These are phyloP conservation scores for Waltergamsia citrina DNA, from an alignment of 2,329 filamentous ascomycete genomes.

Conservation along the genomic window DNA sequence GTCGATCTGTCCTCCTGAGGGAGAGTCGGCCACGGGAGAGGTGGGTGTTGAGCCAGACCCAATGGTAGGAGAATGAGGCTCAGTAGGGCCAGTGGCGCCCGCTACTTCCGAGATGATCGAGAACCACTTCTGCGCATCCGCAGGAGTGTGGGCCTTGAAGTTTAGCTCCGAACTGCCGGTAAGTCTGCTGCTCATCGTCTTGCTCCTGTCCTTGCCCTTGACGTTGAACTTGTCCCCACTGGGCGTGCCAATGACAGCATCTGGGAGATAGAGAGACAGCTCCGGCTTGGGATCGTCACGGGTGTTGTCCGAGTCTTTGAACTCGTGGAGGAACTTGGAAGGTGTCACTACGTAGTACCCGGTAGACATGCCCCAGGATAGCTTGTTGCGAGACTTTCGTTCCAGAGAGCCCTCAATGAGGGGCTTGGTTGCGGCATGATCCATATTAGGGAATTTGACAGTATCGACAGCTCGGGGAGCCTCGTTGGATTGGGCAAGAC, in stretches of 20 bases:
- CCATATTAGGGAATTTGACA: constrained; percentile 81
- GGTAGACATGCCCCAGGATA: constrained; percentile 65
- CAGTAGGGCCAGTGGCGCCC: constrained; percentile 34
- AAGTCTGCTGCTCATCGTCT: constrained; percentile 72
- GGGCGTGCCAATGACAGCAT: constrained; percentile 66
- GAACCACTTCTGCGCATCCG: constrained; percentile 80
- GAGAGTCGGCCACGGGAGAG: constrained; percentile 12
- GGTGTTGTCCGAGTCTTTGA: constrained; percentile 77
- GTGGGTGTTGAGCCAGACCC: constrained; percentile 16
- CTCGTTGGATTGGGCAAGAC: constrained; percentile 69
- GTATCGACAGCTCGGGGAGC: constrained; percentile 64
- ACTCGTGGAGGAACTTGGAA: constrained; percentile 85
- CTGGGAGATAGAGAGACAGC: constrained; percentile 82
- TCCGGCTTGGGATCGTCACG: constrained; percentile 71
- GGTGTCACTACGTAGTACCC: constrained; percentile 88
- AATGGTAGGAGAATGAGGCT: constrained; percentile 14
- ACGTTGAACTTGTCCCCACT: constrained; percentile 82
- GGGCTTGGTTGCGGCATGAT: constrained; percentile 69
- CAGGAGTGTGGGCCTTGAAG: constrained; percentile 79
- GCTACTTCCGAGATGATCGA: constrained; percentile 57
- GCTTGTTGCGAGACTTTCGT: constrained; percentile 82
- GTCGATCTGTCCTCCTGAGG: constrained; percentile 3
- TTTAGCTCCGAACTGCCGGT: constrained; percentile 68
- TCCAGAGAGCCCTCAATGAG: constrained; percentile 84
- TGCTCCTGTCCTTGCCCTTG: constrained; percentile 87